Conservation (phyloP, 805 yeast genomes). For the Wickerhamomyces chaumierensis region DNA sequence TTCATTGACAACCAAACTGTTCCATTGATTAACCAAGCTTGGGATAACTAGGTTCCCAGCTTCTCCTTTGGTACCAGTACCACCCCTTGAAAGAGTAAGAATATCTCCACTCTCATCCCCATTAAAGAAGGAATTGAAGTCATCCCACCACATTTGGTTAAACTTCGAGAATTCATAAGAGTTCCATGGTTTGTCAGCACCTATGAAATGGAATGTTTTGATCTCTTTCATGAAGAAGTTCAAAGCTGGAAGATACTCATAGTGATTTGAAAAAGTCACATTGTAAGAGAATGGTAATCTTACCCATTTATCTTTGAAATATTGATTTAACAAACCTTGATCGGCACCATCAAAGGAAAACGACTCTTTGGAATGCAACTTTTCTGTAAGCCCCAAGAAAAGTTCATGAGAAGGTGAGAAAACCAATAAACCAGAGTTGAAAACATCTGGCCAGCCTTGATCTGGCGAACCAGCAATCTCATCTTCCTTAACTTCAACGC, state of each 20-base stretch:
- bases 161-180: constrained; percentile 1
- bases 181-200: constrained; percentile 46
- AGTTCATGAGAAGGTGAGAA: constrained; percentile 35
- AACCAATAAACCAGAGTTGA: constrained; percentile 63
- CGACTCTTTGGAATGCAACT: constrained; percentile 11
- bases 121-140: not conserved
- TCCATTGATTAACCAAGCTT: not conserved
- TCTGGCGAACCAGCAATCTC: constrained; percentile 45
- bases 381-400: constrained; percentile 27
- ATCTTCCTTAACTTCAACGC: constrained; percentile 11
- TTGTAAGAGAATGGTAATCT: constrained; percentile 71
- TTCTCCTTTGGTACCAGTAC: not conserved
- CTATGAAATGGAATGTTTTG: constrained; percentile 53
- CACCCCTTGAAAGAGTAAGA: not conserved
- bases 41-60: not conserved
- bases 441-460: constrained; percentile 75
- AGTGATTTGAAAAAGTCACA: constrained; percentile 59
- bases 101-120: not conserved
- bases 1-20: too few species aligned
- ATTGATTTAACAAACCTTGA: constrained; percentile 72
- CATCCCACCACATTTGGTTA: not conserved
- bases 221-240: constrained; percentile 34
- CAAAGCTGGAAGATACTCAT: constrained; percentile 67
- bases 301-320: constrained; percentile 48
- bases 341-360: constrained; percentile 74